A percentile compares a stretch with the other conserved stretches of the same genome.
phyloP scores from a whole-genome alignment of 352 stramenopile species.

The Phytophthora citrophthora region DNA sequence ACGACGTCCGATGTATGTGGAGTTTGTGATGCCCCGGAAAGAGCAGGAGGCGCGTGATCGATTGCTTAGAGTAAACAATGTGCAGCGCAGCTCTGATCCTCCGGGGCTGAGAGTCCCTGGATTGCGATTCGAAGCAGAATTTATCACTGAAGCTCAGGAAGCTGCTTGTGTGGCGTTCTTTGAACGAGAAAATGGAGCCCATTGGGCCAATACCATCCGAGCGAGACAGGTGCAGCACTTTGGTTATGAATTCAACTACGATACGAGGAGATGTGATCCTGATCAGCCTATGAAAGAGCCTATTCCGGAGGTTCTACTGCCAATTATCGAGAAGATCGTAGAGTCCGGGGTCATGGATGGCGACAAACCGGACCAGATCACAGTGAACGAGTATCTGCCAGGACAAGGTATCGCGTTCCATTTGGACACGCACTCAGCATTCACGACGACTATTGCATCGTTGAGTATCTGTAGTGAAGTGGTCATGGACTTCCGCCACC shows the following conservation, averaged over 20 bases:
- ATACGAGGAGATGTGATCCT: conserved; percentile 71
- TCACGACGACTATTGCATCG: conserved; percentile 82
- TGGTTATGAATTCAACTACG: conserved; percentile 90
- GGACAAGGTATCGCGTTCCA: conserved; percentile 90
- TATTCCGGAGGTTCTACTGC: conserved; percentile 50
- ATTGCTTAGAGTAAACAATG: conserved; percentile 61
- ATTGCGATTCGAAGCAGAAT: conserved; percentile 66
- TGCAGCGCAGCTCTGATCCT: conserved; percentile 57
- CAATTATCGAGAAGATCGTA: conserved; percentile 62
- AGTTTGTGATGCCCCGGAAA: conserved; percentile 72
- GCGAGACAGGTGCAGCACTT: conserved; percentile 90
- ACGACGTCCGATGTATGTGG: conserved; percentile 72
- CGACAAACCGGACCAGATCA: conserved; percentile 76
- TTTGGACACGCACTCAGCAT: conserved; percentile 90
- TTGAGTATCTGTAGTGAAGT: conserved; percentile 82
- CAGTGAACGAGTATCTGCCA: conserved; percentile 90
- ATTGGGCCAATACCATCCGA: conserved; percentile 79
- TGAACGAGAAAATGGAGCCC: conserved; percentile 52
- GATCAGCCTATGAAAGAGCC: conserved; percentile 47
- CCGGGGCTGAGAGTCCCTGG: conserved; percentile 56
- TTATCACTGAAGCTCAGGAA: conserved; percentile 71
- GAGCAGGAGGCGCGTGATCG: conserved; percentile 70
- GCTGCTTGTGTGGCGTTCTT: conserved; percentile 58
- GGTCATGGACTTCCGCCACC: conserved; percentile 87
- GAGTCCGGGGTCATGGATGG: conserved; percentile 61